A percentile compares a stretch with the other conserved stretches of the same genome.
phyloP scores from a whole-genome alignment of 2,329 filamentous ascomycete genomes.

The Epichloe gansuensis region DNA sequence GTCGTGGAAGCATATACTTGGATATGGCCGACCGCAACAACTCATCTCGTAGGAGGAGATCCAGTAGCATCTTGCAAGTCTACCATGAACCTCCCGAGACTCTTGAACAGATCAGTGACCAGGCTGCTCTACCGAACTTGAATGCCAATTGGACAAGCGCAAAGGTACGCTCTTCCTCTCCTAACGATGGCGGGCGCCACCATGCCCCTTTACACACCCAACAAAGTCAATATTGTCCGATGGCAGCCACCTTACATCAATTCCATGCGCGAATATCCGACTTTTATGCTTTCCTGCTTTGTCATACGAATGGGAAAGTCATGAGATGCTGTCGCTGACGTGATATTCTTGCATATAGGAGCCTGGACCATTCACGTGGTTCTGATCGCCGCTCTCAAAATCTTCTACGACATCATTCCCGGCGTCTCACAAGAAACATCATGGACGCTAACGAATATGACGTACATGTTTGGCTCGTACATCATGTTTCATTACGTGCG shows the following conservation, averaged over 20 bases:
- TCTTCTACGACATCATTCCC: constrained; percentile 93
- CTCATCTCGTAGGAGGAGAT: constrained; percentile 73
- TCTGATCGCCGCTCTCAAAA: constrained; percentile 81
- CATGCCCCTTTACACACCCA: background rate
- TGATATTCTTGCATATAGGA: constrained; percentile 39
- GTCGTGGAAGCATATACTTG: constrained; percentile 48
- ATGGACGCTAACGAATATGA: constrained; percentile 97
- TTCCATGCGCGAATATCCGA: background rate
- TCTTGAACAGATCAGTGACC: constrained; percentile 93
- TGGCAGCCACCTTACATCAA: background rate
- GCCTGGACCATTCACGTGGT: constrained; percentile 98
- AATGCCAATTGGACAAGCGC: constrained; percentile 99
- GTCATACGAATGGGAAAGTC: background rate
- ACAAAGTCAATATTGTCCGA: background rate
- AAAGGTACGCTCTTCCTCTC: constrained; percentile 52
- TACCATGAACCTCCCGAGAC: constrained; percentile 96
- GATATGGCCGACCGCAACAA: constrained; percentile 50
- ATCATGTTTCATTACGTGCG: constrained; percentile 99
- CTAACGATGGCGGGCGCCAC: constrained; percentile 1
- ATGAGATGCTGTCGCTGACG: background rate
- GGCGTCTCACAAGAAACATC: constrained; percentile 96
- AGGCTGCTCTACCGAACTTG: constrained; percentile 84
- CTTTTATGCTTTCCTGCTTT: background rate
- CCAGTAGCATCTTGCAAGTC: constrained; percentile 83
- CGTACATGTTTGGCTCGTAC: constrained; percentile 97